phyloP scores from a whole-genome alignment of 177 flowering plant genomes.

The Tripterygium wilfordii region DNA sequence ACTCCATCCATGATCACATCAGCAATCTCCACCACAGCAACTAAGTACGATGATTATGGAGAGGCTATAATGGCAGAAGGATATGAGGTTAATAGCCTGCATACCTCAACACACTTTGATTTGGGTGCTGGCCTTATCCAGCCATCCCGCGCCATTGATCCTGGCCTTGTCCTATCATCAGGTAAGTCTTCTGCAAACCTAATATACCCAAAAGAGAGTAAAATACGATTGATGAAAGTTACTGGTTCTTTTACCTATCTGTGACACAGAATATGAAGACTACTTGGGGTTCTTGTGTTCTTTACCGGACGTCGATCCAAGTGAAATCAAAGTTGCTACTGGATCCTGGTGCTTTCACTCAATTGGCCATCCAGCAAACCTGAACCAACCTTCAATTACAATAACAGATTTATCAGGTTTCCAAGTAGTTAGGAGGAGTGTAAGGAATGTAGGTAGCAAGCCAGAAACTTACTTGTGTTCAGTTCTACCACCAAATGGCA shows the following conservation, averaged over 20 bases:
- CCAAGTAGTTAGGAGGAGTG: conserved; percentile 29
- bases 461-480: conserved; percentile 66
- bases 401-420: conserved; percentile 48
- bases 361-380: conserved; percentile 47
- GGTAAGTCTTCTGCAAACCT: conserved; percentile 40
- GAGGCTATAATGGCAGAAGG: conserved; percentile 71
- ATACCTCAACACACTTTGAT: conserved; percentile 68
- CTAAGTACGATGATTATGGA: conserved; percentile 53
- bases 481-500: conserved; percentile 62
- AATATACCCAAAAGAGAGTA: too few species aligned
- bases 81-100: conserved; percentile 23
- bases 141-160: conserved; percentile 63
- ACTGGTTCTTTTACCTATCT: background rate
- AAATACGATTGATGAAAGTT: too few species aligned
- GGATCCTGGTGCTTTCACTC: conserved; percentile 50
- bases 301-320: conserved; percentile 46
- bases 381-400: conserved; percentile 82
- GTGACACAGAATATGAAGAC: conserved; percentile 62
- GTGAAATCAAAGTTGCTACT: conserved; percentile 36
- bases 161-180: conserved; percentile 71
- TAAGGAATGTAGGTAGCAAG: conserved; percentile 49
- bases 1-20: conserved; percentile 88
- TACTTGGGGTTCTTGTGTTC: conserved; percentile 82
- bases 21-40: conserved; percentile 80
- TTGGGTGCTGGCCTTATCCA: conserved; percentile 69